These are phyloP conservation scores for Omphalotus olearius DNA, from an alignment of 1,284 basidiomycete genomes.

Conservation along the genomic window DNA sequence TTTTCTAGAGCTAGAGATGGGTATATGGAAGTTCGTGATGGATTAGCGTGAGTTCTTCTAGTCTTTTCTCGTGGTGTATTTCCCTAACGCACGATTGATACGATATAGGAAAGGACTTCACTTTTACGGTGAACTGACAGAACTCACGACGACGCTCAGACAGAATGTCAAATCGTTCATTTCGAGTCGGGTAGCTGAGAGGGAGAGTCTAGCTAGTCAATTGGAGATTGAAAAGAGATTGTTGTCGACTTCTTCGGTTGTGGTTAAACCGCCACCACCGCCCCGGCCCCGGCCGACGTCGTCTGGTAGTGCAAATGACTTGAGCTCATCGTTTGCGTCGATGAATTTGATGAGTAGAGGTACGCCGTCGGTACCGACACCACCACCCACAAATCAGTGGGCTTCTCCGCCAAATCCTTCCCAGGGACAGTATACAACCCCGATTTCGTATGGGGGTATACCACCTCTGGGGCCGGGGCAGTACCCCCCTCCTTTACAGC, in stretches of 20 bases:
- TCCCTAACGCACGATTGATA: background rate
- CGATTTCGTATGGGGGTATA: background rate
- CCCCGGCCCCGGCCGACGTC: slow-evolving; percentile 25
- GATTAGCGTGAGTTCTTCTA: slow-evolving; percentile 62
- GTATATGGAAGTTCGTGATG: slow-evolving; percentile 85
- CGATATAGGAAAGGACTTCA: slow-evolving; percentile 76
- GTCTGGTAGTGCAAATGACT: slow-evolving; percentile 33
- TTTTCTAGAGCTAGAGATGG: slow-evolving; percentile 76
- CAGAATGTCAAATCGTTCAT: slow-evolving; percentile 64
- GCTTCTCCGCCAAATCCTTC: background rate
- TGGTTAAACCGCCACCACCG: slow-evolving; percentile 47
- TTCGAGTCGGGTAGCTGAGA: slow-evolving; percentile 62
- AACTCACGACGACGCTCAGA: slow-evolving; percentile 58
- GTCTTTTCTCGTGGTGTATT: slow-evolving; percentile 4
- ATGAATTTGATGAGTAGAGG: slow-evolving; percentile 37
- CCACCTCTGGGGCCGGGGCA: slow-evolving; percentile 3
- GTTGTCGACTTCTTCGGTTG: slow-evolving; percentile 32
- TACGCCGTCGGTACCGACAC: slow-evolving; percentile 11
- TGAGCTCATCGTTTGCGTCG: slow-evolving; percentile 50
- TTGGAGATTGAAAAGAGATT: slow-evolving; percentile 70
- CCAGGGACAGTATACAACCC: background rate
- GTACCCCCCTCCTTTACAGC: slow-evolving; percentile 12
- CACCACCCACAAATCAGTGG: slow-evolving; percentile 2
- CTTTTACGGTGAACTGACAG: slow-evolving; percentile 84
- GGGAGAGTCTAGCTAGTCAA: slow-evolving; percentile 64